Evolutionary conservation across 148 eudicot species (phyloP).

Genomic region (Arctostaphylos glauca): DNA sequence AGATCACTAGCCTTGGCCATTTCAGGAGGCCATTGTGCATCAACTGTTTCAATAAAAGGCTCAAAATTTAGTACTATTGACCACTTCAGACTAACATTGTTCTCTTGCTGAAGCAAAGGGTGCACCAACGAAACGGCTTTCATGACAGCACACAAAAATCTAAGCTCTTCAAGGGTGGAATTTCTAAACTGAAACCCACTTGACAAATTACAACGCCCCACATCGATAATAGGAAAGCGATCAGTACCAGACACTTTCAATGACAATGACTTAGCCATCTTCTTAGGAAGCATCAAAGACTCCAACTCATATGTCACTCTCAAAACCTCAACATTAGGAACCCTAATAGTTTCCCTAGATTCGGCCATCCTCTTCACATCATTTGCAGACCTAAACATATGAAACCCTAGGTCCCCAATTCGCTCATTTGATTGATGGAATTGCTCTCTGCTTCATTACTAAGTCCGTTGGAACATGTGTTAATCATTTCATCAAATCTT

Average conservation of each 20-base stretch:
- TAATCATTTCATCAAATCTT: too few relatives aligned
- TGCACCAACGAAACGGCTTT: conserved; percentile 53
- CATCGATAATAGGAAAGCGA: conserved; percentile 57
- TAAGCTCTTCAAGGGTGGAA: conserved; percentile 59
- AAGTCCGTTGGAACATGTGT: too few relatives aligned
- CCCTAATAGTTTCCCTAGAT: conserved; percentile 45
- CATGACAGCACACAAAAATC: conserved; percentile 47
- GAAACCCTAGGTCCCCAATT: conserved; percentile 58
- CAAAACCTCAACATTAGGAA: conserved; percentile 54
- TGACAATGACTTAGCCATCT: conserved; percentile 42
- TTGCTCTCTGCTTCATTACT: too few relatives aligned
- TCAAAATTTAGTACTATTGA: conserved; percentile 37
- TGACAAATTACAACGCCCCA: conserved; percentile 41
- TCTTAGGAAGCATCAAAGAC: conserved; percentile 46
- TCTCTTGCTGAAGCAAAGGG: conserved; percentile 50
- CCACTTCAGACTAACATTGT: conserved; percentile 31
- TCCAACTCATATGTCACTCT: conserved; percentile 64
- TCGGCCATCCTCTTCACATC: conserved; percentile 50
- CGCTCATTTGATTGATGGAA: too few relatives aligned
- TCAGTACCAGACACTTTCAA: conserved; percentile 51
- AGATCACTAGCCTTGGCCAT: conserved; percentile 44
- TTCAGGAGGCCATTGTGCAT: conserved; percentile 61
- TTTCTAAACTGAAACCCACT: conserved; percentile 52
- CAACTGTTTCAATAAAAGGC: conserved; percentile 72
- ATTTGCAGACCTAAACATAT: conserved; percentile 48